Evolutionary conservation across 208 protist species (phyloP), one percentile per base, ranked within the genome.

Genomic region (Tritrichomonas musculus): DNA sequence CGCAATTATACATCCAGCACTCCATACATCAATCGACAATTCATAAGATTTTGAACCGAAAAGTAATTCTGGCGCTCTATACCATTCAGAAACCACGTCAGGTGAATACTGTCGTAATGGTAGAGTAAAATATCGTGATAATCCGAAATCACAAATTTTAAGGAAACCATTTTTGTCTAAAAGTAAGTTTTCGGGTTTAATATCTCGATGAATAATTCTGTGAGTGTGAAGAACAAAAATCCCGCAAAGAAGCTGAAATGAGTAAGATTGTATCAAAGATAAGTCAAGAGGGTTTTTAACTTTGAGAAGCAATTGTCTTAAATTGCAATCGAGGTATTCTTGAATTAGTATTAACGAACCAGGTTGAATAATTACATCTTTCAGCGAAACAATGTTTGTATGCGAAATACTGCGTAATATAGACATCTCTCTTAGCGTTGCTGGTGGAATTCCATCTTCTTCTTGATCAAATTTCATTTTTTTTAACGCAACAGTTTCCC

Each of bases 141-240:
- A 64, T 53, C 96, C 96, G 92, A 97, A 96, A 93, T 97, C 96
- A 25, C 95, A 94, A 13, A 97, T 50, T 92, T 96, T 97, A 33
- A 97, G 93, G 47, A 94, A 60, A 44, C 96, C 95, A 33, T 95
- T 73, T 39, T 93, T 94, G 47, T 92, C 73, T 25, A 95, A 73
- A 47, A 96, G 88, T 72, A 96, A 41, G 41, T 95, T 96, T 39
- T 93, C 94, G 20, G 95, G 94, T 93, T 97, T 97, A 33, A 97
- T 57, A 93, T 97, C 96, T 49, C 96, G 94, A 72, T 94, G 94
- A 14, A 95, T 64, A 66, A 95, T 93, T 93, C 94, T 92, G 50
- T 93, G 69, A 20, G 82, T 49, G 72, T 96, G 94, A 33, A 96
- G 44, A 27, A 93, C 47, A n/a, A n/a, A 92, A 25, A 95, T 75